Conservation (phyloP, 257 asterid genomes). For the Prunella vulgaris region DNA sequence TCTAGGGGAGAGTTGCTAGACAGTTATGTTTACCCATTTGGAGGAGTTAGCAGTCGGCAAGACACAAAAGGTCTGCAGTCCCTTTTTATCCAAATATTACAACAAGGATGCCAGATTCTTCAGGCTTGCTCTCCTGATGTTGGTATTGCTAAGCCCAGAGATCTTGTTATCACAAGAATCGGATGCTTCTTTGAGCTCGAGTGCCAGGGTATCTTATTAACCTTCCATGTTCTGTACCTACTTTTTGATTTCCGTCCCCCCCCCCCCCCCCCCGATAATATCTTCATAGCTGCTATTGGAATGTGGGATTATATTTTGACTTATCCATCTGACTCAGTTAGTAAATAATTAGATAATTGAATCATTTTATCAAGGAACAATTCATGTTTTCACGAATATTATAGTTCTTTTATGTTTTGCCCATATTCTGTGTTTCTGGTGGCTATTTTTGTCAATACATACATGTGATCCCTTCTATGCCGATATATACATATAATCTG, state of each 20-base stretch:
- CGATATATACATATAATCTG: background rate
- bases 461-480: background rate
- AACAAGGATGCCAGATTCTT: constrained; percentile 96
- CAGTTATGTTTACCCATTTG: constrained; percentile 86
- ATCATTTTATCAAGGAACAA: background rate
- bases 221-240: constrained; percentile 2
- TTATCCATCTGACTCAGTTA: constrained; percentile 1
- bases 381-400: background rate
- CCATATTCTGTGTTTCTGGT: background rate
- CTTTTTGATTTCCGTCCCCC: background rate
- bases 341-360: background rate
- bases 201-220: constrained; percentile 67
- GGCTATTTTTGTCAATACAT: background rate
- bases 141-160: constrained; percentile 74
- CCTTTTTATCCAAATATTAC: constrained; percentile 86
- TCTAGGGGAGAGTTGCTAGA: constrained; percentile 97
- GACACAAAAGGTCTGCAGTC: constrained; percentile 99
- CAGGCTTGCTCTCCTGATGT: constrained; percentile 81
- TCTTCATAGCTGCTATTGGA: background rate
- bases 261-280: background rate
- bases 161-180: constrained; percentile 82
- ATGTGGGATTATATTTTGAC: background rate
- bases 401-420: background rate
- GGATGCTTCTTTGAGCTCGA: constrained; percentile 99
- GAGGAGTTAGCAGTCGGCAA: constrained; percentile 97